Base-by-base conservation (phyloP, 768 basidiomycete genomes). In the Boletus vermiculosoides region DNA sequence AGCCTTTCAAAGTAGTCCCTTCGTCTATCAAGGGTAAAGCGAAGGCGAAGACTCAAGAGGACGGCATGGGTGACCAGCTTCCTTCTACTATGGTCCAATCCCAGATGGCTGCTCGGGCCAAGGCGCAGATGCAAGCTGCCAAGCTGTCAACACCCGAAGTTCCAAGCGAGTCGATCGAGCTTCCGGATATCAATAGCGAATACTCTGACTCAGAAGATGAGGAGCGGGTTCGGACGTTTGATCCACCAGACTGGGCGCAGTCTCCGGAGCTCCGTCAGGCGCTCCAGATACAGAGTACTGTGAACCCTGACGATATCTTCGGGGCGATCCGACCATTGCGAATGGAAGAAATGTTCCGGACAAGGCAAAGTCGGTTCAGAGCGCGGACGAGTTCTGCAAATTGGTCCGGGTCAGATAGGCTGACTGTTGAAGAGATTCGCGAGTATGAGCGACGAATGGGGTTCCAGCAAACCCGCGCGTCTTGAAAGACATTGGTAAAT, bases 161-260 rank as follows among this genome's bases (percentile, higher is more conserved):
- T 54, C 73, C 85, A 18, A 90, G 86, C 68, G 90, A 94, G 76
- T 85, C 80, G 67, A 92, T 95, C 63, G 94, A 94, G 65, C 78
- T 99, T 18, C 95, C 96, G 0, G 96, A 98, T 45, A 94, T 97
- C 67, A 89, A 94, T 65, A 94, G 91, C 74, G 96, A 98, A 66
- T 98, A 98, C 73, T 97, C 94, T 6, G 92, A 95, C 72, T 97
- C 94, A 5, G 96, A 94, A 45, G 93, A 95, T 62, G 94, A 95
- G 69, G 85, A 87, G 62, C 83, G 88, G 20, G 80, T 81, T 41
- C 78, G 83, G 61, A 85, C 84, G n/a, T 87, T 85, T 62, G 81
- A 87, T 63, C 83, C 87, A 57, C 92, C 92, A 2, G 78, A 83
- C 23, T 98, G 96, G 96, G 92, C 94, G 1, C 91, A 95, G 69